Percentiles rank a stretch among this genome's conserved stretches.
Evolutionary conservation across 805 yeast genomes (phyloP).

Genomic region (Candida cerambycidarum): DNA sequence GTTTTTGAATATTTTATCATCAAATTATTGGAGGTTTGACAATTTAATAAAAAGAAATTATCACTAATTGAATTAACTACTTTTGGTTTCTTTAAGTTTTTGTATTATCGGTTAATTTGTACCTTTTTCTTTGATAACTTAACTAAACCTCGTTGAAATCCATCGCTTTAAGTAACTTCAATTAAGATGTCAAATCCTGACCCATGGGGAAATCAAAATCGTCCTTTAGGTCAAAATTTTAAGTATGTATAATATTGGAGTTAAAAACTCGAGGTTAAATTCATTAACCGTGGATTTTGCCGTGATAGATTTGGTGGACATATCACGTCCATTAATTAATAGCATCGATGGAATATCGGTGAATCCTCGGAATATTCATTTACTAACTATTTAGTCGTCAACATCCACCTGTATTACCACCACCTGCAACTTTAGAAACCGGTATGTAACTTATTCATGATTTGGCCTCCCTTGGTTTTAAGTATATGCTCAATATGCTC

Average conservation of each 20-base stretch:
- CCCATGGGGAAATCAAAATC: slow-evolving; percentile 43
- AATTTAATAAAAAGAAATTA: not conserved
- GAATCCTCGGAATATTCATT: not conserved
- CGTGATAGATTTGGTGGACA: not conserved
- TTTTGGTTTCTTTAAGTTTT: not conserved
- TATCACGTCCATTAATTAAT: not conserved
- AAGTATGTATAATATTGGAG: slow-evolving; percentile 31
- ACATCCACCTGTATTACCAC: slow-evolving; percentile 60
- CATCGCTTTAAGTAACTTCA: not conserved
- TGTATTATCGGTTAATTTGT: not conserved
- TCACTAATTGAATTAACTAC: not conserved
- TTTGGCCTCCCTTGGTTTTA: too few species aligned
- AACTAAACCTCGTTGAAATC: slow-evolving; percentile 1
- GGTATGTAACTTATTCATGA: slow-evolving; percentile 36
- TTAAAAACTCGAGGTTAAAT: not conserved
- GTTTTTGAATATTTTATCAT: not conserved
- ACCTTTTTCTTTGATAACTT: not conserved
- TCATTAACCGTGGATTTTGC: not conserved
- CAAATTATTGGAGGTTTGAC: not conserved
- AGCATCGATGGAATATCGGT: not conserved
- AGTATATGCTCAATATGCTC: not conserved
- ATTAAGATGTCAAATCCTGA: slow-evolving; percentile 39
- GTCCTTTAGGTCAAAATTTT: slow-evolving; percentile 43
- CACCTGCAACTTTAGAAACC: slow-evolving; percentile 54
- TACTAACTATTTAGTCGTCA: slow-evolving; percentile 49